A percentile compares a stretch with the other conserved stretches of the same genome.
phyloP scores from a whole-genome alignment of 176 grass and related monocot genomes.

The Rhynchospora pubera region DNA sequence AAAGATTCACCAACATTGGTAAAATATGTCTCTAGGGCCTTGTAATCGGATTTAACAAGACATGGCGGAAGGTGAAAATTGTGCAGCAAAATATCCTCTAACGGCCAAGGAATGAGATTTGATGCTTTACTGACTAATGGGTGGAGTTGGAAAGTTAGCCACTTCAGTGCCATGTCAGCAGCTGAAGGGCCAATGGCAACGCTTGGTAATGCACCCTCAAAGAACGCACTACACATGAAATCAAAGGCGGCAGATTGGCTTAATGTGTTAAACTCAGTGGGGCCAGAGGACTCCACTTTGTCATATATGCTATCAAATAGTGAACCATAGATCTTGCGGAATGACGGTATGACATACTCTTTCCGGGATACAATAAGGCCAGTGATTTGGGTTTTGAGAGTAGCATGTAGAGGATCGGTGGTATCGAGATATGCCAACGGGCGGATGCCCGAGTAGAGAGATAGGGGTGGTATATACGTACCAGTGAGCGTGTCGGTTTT shows the following conservation, averaged over 20 bases:
- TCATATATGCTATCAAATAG: slow-evolving; percentile 34
- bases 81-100: slow-evolving; percentile 63
- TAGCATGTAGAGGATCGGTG: slow-evolving; percentile 38
- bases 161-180: slow-evolving; percentile 31
- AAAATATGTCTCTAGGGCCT: slow-evolving; percentile 42
- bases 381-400: slow-evolving; percentile 48
- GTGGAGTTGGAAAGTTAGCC: slow-evolving; percentile 56
- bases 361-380: slow-evolving; percentile 35
- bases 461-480: slow-evolving; percentile 47
- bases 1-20: slow-evolving; percentile 12
- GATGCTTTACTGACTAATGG: slow-evolving; percentile 36
- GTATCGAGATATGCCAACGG: slow-evolving; percentile 62
- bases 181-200: slow-evolving; percentile 31
- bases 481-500: slow-evolving; percentile 62
- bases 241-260: slow-evolving; percentile 36
- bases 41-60: slow-evolving; percentile 55
- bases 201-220: slow-evolving; percentile 33
- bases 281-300: background rate
- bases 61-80: slow-evolving; percentile 41
- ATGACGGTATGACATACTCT: slow-evolving; percentile 35
- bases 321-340: slow-evolving; percentile 21
- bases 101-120: slow-evolving; percentile 29
- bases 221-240: slow-evolving; percentile 46
- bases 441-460: slow-evolving; percentile 48
- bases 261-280: slow-evolving; percentile 37